These are phyloP conservation scores for Alliaria petiolata DNA, from an alignment of 345 rosid genomes.

Conservation along the genomic window DNA sequence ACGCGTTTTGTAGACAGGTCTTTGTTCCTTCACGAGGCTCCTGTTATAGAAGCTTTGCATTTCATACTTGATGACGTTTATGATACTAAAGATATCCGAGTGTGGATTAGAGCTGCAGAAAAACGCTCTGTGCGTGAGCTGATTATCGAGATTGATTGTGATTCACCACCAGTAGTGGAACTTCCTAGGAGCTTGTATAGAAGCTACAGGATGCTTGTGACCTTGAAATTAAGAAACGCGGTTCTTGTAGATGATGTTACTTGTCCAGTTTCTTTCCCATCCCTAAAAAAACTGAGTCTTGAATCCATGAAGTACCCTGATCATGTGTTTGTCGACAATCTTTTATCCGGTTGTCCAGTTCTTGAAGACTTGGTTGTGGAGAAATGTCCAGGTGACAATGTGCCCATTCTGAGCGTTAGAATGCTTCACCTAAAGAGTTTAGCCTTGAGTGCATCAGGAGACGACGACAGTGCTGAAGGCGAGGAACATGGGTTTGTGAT, in stretches of 20 bases:
- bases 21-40: not conserved
- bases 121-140: not conserved
- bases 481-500: not conserved
- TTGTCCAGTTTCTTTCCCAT: not conserved
- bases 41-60: not conserved
- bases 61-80: not conserved
- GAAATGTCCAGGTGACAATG: not conserved
- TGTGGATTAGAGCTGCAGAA: not conserved
- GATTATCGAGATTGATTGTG: not conserved
- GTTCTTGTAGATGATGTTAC: not conserved
- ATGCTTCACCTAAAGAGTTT: not conserved
- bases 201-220: not conserved
- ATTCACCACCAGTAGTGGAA: not conserved
- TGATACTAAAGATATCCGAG: not conserved
- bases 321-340: not conserved
- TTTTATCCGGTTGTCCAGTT: slow-evolving; percentile 13
- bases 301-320: not conserved
- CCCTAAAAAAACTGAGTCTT: not conserved
- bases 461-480: no score
- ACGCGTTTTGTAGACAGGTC: not conserved
- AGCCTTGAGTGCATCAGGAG: not conserved
- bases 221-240: not conserved
- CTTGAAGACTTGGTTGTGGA: slow-evolving; percentile 1
- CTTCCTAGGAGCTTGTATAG: slow-evolving; percentile 7
- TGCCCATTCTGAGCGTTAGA: not conserved